A percentile compares a stretch with the other conserved stretches of the same genome.
phyloP scores from a whole-genome alignment of 331 rosid genomes.

The Erythrophleum ivorense region DNA sequence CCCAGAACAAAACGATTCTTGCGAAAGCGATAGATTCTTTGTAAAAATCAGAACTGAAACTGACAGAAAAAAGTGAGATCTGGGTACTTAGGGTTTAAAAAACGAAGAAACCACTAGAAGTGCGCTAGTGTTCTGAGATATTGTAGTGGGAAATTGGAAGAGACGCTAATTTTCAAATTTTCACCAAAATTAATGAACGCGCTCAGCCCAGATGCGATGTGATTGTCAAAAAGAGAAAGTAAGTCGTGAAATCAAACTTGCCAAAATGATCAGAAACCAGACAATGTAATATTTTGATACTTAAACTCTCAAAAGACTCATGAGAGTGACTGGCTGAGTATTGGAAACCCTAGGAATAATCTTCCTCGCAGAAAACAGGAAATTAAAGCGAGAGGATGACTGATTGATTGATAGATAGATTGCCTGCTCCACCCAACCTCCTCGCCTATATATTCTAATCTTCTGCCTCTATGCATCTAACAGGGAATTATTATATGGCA shows the following conservation, averaged over 20 bases:
- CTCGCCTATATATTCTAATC: no score
- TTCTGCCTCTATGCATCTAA: background rate
- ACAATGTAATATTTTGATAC: constrained; percentile 19
- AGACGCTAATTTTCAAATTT: background rate
- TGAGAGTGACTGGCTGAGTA: background rate
- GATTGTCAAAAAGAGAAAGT: constrained; percentile 51
- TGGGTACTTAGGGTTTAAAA: background rate
- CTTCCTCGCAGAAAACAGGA: background rate
- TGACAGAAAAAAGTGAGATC: constrained; percentile 34
- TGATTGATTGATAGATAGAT: constrained; percentile 34
- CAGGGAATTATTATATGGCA: background rate
- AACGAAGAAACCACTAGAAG: background rate
- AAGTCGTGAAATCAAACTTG: constrained; percentile 35
- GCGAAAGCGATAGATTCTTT: background rate
- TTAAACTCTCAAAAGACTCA: background rate
- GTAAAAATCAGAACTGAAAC: constrained; percentile 32
- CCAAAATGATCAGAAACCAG: background rate
- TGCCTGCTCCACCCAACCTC: background rate
- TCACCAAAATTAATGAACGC: background rate
- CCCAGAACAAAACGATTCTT: background rate
- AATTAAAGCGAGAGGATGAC: background rate
- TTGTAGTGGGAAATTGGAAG: background rate
- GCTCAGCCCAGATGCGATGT: background rate
- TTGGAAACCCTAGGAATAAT: constrained; percentile 54
- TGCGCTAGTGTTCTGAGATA: background rate